Evolutionary conservation across 1,139 yeast species (phyloP).

Genomic region (Blastobotrys serpentis): DNA sequence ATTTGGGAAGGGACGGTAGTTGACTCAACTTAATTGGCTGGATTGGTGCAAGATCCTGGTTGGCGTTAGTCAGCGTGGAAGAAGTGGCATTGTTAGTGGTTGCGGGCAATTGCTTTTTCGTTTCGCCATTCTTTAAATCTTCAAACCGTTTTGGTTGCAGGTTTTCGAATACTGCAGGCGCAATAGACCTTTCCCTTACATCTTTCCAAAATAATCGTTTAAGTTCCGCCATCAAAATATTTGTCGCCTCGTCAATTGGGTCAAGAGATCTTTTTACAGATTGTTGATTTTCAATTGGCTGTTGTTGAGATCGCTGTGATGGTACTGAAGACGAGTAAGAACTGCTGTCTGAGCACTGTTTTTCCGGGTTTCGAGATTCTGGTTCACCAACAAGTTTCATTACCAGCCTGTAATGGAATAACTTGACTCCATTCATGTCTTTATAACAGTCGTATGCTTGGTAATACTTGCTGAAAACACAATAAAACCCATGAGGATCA

Average conservation of each 20-base stretch:
- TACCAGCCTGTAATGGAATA: constrained; percentile 50
- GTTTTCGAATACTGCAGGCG: constrained; percentile 64
- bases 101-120: constrained; percentile 14
- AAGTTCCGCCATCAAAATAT: constrained; percentile 61
- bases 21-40: constrained; percentile 5
- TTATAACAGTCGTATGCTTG: constrained; percentile 69
- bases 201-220: constrained; percentile 65
- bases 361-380: not conserved
- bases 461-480: constrained; percentile 61
- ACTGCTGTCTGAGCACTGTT: not conserved
- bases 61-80: not conserved
- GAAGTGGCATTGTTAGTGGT: not conserved
- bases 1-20: constrained; percentile 44
- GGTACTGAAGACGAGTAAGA: not conserved
- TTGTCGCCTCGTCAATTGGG: constrained; percentile 55
- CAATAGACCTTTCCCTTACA: constrained; percentile 70
- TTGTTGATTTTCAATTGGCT: too few relatives aligned
- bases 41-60: not conserved
- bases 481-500: constrained; percentile 55
- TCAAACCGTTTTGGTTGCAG: constrained; percentile 63
- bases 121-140: constrained; percentile 36
- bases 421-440: constrained; percentile 61
- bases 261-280: constrained; percentile 19
- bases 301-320: too few relatives aligned
- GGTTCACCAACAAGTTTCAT: constrained; percentile 52